A percentile compares a stretch with the other conserved stretches of the same genome.
Conservation (phyloP, 805 yeast genomes). For the Kodamaea jinghongensis region DNA sequence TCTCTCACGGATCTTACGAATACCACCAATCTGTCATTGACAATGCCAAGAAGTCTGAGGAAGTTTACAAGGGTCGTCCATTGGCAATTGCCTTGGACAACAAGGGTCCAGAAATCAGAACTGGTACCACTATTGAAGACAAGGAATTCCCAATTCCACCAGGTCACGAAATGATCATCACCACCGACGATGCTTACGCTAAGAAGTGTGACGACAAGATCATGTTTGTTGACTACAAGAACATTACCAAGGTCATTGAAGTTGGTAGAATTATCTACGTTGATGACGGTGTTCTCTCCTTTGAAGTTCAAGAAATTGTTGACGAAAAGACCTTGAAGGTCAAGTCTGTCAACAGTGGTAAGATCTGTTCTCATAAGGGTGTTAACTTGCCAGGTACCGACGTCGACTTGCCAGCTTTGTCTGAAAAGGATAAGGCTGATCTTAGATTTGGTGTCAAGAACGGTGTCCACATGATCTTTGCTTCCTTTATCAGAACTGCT, state of each 20-base stretch:
- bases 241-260: constrained; percentile 91
- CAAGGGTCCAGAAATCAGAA: constrained; percentile 99
- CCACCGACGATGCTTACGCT: constrained; percentile 83
- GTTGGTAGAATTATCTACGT: constrained; percentile 88
- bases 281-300: constrained; percentile 97
- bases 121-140: constrained; percentile 85
- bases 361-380: constrained; percentile 96
- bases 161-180: constrained; percentile 86
- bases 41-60: constrained; percentile 93
- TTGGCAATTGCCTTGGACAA: constrained; percentile 98
- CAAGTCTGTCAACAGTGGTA: constrained; percentile 89
- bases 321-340: constrained; percentile 84
- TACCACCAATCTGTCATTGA: constrained; percentile 97
- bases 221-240: constrained; percentile 92
- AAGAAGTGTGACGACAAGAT: constrained; percentile 69
- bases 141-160: constrained; percentile 80
- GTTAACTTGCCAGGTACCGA: constrained; percentile 98
- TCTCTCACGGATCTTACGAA: constrained; percentile 96
- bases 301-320: constrained; percentile 81
- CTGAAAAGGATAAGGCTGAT: constrained; percentile 94
- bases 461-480: constrained; percentile 97
- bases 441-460: constrained; percentile 94
- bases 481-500: constrained; percentile 96
- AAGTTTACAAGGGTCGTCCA: constrained; percentile 90
- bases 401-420: constrained; percentile 96